These are phyloP conservation scores for Naganishia randhawae DNA, from an alignment of 768 basidiomycete species.

Conservation along the genomic window DNA sequence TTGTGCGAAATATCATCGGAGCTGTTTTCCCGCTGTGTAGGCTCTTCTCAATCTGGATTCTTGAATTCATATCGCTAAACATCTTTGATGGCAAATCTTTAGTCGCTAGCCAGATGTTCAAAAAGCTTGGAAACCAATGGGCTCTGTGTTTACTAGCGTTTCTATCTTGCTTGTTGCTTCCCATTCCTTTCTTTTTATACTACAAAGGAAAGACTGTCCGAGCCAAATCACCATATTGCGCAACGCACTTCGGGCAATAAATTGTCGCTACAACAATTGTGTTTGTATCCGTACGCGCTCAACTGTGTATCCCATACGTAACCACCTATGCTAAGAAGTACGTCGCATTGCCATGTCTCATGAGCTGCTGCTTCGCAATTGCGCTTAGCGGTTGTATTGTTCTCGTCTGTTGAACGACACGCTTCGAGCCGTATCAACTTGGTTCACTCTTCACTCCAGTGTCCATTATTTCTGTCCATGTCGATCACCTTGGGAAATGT, in stretches of 20 bases:
- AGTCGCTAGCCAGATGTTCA: slow-evolving; percentile 41
- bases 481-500: not conserved
- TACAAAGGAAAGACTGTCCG: slow-evolving; percentile 33
- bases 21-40: slow-evolving; percentile 39
- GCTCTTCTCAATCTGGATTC: not conserved
- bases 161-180: slow-evolving; percentile 36
- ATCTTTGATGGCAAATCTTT: not conserved
- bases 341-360: no score
- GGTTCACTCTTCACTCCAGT: no score
- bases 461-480: no score
- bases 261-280: no score
- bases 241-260: slow-evolving; percentile 35
- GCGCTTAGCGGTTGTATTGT: no score
- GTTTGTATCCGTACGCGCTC: no score
- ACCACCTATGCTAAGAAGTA: no score
- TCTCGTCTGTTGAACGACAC: no score
- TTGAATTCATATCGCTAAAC: not conserved
- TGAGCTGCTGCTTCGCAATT: no score
- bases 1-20: slow-evolving; percentile 39
- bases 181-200: slow-evolving; percentile 41
- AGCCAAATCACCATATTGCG: slow-evolving; percentile 38
- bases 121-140: slow-evolving; percentile 41
- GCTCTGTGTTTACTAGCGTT: slow-evolving; percentile 37
- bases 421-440: no score
- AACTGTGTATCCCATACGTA: no score